These are phyloP conservation scores for Chiua sp. DNA, from an alignment of 1,284 basidiomycete genomes.

Conservation along the genomic window DNA sequence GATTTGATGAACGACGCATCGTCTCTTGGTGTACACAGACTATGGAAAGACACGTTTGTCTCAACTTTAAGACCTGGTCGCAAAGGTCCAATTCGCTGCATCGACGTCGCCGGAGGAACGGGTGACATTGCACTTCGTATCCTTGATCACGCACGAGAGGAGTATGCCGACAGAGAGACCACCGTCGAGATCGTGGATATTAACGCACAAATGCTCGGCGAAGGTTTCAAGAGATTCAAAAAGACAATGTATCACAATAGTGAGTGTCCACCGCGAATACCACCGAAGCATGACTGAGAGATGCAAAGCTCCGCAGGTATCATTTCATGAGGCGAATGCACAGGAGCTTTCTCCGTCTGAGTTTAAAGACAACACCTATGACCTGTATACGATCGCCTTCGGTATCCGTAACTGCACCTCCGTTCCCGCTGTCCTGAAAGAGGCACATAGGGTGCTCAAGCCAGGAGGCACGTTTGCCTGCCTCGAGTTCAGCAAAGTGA, in stretches of 20 bases:
- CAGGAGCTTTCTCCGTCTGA: slow-evolving; percentile 74
- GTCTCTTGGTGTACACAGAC: slow-evolving; percentile 93
- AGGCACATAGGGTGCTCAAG: slow-evolving; percentile 95
- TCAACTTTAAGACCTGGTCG: slow-evolving; percentile 80
- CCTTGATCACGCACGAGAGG: slow-evolving; percentile 90
- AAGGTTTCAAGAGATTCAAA: slow-evolving; percentile 91
- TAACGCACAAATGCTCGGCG: slow-evolving; percentile 94
- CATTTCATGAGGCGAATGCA: slow-evolving; percentile 94
- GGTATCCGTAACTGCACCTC: slow-evolving; percentile 99
- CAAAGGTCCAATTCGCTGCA: slow-evolving; percentile 75
- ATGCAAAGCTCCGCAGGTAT: slow-evolving; percentile 85
- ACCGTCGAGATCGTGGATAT: slow-evolving; percentile 95
- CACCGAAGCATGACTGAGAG: slow-evolving; percentile 15
- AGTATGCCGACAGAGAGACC: slow-evolving; percentile 88
- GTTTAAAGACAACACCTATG: slow-evolving; percentile 84
- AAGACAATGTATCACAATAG: slow-evolving; percentile 97
- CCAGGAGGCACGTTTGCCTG: slow-evolving; percentile 97
- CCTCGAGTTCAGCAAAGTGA: slow-evolving; percentile 96
- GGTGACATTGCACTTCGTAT: slow-evolving; percentile 97
- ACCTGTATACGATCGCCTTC: slow-evolving; percentile 99
- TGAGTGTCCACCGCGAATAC: slow-evolving; percentile 47
- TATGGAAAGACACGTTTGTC: slow-evolving; percentile 98
- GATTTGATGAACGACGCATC: slow-evolving; percentile 99
- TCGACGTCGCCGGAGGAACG: slow-evolving; percentile 98
- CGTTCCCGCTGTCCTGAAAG: slow-evolving; percentile 85